Percentiles rank a stretch among this genome's conserved stretches.
These are phyloP conservation scores for Fusarium sp. DNA, from an alignment of 2,329 filamentous ascomycete genomes.

Conservation along the genomic window DNA sequence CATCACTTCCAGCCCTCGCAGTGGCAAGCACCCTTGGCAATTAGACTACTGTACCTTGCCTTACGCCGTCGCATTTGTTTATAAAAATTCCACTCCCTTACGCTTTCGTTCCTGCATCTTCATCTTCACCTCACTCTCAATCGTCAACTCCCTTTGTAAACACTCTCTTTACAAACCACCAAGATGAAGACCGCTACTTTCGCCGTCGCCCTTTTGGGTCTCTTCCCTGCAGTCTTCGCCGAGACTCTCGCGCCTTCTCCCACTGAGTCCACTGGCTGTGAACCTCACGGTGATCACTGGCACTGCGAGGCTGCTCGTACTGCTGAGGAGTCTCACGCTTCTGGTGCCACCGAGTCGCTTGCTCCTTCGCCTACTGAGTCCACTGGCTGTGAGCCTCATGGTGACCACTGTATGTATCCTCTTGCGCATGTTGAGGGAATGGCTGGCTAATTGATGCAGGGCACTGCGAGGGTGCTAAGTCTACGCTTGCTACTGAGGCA, in stretches of 20 bases:
- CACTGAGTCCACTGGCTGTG: conserved; percentile 43
- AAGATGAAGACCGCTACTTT: conserved; percentile 45
- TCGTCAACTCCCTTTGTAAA: not conserved
- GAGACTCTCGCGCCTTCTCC: conserved; percentile 35
- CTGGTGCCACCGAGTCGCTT: conserved; percentile 13
- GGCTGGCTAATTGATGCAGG: conserved; percentile 6
- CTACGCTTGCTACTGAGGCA: conserved; percentile 13
- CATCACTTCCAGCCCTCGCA: conserved; percentile 1
- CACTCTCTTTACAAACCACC: conserved; percentile 6
- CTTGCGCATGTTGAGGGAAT: not conserved
- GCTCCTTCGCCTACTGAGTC: conserved; percentile 42
- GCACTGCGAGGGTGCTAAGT: conserved; percentile 39
- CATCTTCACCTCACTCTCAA: conserved; percentile 3
- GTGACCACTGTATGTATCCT: conserved; percentile 34
- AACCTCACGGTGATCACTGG: conserved; percentile 42
- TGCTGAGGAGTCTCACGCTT: not conserved
- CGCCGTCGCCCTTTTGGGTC: conserved; percentile 39
- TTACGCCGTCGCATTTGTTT: not conserved
- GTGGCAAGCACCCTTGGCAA: conserved; percentile 7
- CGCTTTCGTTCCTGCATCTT: conserved; percentile 21
- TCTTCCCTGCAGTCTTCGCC: conserved; percentile 39
- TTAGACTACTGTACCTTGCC: not conserved
- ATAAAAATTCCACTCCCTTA: conserved; percentile 5
- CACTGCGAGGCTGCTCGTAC: conserved; percentile 43
- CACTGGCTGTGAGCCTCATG: conserved; percentile 37